Percentiles rank a stretch among this genome's conserved stretches.
Conservation (phyloP, 192 early-diverging fungal species). For the Mortierella hygrophila region DNA sequence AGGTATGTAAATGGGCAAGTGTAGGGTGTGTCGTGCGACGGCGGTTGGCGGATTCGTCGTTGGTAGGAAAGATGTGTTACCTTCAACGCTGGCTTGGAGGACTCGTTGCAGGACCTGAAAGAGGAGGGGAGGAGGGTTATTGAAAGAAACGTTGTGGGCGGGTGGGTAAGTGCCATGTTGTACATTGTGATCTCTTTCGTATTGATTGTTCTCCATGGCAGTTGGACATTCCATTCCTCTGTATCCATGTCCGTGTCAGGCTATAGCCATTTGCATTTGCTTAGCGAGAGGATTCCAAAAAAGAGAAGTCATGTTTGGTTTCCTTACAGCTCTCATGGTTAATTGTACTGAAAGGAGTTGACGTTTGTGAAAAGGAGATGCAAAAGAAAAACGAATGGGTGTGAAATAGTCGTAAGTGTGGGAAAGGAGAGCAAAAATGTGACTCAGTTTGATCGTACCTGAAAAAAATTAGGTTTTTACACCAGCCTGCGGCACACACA, state of each 20-base stretch:
- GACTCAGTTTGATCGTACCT: background rate
- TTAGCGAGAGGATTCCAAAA: too few relatives aligned
- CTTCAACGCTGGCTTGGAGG: constrained; percentile 57
- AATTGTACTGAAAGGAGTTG: background rate
- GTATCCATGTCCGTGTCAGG: too few relatives aligned
- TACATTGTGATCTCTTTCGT: background rate
- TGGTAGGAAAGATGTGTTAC: background rate
- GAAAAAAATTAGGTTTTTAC: background rate
- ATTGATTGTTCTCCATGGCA: background rate
- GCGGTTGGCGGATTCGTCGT: too few relatives aligned
- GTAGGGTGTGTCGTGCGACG: too few relatives aligned
- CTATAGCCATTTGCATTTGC: too few relatives aligned
- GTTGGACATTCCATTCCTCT: too few relatives aligned
- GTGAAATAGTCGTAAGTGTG: background rate
- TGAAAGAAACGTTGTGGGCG: background rate
- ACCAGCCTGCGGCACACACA: background rate
- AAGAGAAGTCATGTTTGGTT: too few relatives aligned
- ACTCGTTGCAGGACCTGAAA: constrained; percentile 58
- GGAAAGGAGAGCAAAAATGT: background rate
- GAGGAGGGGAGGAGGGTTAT: background rate
- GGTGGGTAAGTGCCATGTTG: background rate
- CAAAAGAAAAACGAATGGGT: background rate
- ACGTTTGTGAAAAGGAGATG: constrained; percentile 1
- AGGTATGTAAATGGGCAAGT: background rate
- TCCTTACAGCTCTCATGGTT: constrained; percentile 40